Conservation (phyloP, 2,329 filamentous ascomycete species). For the Anthostomella pinea region DNA sequence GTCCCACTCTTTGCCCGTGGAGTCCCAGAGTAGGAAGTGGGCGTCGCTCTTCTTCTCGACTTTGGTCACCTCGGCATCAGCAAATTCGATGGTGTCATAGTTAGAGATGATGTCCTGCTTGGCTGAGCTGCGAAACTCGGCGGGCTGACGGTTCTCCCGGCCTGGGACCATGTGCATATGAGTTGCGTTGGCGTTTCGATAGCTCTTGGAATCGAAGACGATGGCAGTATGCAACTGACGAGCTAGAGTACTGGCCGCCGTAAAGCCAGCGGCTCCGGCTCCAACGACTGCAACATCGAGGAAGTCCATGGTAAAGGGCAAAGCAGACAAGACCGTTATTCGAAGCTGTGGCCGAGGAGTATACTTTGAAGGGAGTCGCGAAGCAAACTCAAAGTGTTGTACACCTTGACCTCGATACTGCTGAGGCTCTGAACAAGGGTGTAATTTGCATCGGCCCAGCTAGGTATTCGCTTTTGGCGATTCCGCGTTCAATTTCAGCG, state of each 20-base stretch:
- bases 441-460: too few relatives aligned
- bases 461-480: too few relatives aligned
- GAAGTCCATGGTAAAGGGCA: slow-evolving; percentile 13
- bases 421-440: too few relatives aligned
- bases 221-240: slow-evolving; percentile 21
- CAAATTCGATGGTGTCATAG: slow-evolving; percentile 18
- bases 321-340: too few relatives aligned
- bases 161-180: slow-evolving; percentile 20
- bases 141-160: slow-evolving; percentile 19
- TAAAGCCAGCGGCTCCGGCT: slow-evolving; percentile 21
- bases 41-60: slow-evolving; percentile 16
- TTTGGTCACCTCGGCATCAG: slow-evolving; percentile 12
- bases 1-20: slow-evolving; percentile 11
- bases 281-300: slow-evolving; percentile 22
- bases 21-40: slow-evolving; percentile 32
- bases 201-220: slow-evolving; percentile 18
- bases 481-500: too few relatives aligned
- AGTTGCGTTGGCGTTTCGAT: slow-evolving; percentile 14
- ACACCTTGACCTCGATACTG: too few relatives aligned
- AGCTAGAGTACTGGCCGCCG: slow-evolving; percentile 16
- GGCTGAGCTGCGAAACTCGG: slow-evolving; percentile 11
- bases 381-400: too few relatives aligned
- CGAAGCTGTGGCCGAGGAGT: too few relatives aligned
- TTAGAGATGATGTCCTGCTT: slow-evolving; percentile 9
- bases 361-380: too few relatives aligned